Evolutionary conservation across 495 filamentous ascomycete genomes (phyloP).

Genomic region (Pyronema omphalodes): DNA sequence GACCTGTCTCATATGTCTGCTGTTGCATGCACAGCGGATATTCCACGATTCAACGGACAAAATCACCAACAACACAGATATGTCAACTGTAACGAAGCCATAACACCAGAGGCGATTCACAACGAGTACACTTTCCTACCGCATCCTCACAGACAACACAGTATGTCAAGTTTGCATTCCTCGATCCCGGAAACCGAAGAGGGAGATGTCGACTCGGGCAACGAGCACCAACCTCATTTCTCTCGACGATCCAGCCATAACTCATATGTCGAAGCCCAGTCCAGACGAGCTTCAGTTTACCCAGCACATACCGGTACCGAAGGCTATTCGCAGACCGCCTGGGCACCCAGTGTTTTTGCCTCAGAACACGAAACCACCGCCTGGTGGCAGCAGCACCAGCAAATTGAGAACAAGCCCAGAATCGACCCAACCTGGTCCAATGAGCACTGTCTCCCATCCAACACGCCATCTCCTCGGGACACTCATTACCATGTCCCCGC

Average conservation of each 20-base stretch:
- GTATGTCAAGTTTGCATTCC: not conserved
- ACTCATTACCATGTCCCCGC: not conserved
- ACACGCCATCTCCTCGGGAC: not conserved
- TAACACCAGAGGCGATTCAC: not conserved
- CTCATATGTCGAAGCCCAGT: not conserved
- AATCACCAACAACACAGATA: not conserved
- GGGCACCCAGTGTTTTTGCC: not conserved
- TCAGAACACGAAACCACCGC: not conserved
- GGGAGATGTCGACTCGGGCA: not conserved
- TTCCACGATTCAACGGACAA: not conserved
- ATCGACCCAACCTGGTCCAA: not conserved
- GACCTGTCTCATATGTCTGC: slow-evolving; percentile 1
- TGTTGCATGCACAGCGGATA: not conserved
- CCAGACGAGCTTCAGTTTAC: too few species aligned
- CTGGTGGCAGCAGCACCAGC: not conserved
- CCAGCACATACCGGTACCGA: too few species aligned
- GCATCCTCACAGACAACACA: not conserved
- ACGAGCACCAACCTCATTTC: not conserved
- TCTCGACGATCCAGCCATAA: not conserved
- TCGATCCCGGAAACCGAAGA: not conserved
- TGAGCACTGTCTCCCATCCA: not conserved
- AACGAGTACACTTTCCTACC: too few species aligned
- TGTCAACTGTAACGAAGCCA: not conserved
- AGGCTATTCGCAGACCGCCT: not conserved
- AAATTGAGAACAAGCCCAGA: not conserved